Evolutionary conservation across 352 stramenopile species (phyloP).

Genomic region (Thraustotheca clavata): DNA sequence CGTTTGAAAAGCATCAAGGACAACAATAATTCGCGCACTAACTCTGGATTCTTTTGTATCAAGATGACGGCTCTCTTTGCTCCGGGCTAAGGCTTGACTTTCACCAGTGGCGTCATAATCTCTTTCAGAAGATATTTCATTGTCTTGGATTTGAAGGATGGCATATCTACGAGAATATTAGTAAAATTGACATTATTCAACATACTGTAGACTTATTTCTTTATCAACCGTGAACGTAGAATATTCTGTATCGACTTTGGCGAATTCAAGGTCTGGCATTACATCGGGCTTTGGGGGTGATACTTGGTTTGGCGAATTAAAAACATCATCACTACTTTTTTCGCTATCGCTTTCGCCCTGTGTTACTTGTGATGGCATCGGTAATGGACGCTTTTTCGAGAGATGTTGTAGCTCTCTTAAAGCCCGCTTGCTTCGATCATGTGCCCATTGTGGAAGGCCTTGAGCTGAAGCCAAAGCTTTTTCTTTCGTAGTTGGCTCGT

Average conservation of each 20-base stretch:
- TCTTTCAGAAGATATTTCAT: too few species aligned
- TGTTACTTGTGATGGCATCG: neutral
- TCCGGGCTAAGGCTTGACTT: conserved; percentile 19
- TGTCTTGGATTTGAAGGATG: too few species aligned
- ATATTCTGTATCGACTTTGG: neutral
- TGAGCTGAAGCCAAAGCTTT: conserved; percentile 1
- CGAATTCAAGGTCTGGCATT: neutral
- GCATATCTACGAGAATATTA: conserved; percentile 11
- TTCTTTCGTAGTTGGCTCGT: neutral
- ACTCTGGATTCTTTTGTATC: neutral
- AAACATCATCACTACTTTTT: neutral
- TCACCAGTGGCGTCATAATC: neutral
- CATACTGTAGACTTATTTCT: neutral
- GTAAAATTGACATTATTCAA: neutral
- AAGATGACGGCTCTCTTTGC: neutral
- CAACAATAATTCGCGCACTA: conserved; percentile 43
- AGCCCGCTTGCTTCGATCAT: conserved; percentile 55
- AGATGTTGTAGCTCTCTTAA: conserved; percentile 44
- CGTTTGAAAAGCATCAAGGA: conserved; percentile 55
- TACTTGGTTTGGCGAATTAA: neutral
- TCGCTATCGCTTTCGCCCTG: neutral
- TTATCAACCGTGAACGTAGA: neutral
- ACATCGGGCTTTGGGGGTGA: neutral
- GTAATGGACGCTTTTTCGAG: conserved; percentile 22
- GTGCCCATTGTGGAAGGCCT: conserved; percentile 42